A percentile compares a stretch with the other conserved stretches of the same genome.
Conservation (phyloP, 129 eudicot genomes). For the Centella asiatica region DNA sequence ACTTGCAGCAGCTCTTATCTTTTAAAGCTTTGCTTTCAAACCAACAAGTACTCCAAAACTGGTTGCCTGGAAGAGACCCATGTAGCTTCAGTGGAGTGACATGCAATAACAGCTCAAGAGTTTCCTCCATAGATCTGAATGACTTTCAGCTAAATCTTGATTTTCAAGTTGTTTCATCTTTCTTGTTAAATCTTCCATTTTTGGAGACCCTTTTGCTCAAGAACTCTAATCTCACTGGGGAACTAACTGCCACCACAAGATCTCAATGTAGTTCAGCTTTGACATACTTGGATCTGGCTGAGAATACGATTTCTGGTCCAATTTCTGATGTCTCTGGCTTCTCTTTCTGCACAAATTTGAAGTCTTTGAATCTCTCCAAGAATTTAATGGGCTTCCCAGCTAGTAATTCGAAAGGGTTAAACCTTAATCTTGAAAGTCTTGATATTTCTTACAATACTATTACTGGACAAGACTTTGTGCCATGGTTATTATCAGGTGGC, state of each 20-base stretch:
- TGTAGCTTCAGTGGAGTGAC: conserved; percentile 53
- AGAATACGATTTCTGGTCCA: conserved; percentile 58
- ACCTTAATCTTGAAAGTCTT: conserved; percentile 21
- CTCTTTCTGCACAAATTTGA: conserved; percentile 34
- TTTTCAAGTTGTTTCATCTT: conserved; percentile 25
- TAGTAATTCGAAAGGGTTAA: conserved; percentile 16
- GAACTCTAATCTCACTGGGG: conserved; percentile 45
- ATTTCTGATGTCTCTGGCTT: conserved; percentile 36
- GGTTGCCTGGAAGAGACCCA: conserved; percentile 27
- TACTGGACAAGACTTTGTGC: conserved; percentile 38
- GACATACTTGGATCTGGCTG: conserved; percentile 51
- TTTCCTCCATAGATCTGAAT: conserved; percentile 53
- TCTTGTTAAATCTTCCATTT: conserved; percentile 29
- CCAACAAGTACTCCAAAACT: conserved; percentile 33
- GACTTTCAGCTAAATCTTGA: conserved; percentile 27
- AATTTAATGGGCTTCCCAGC: conserved; percentile 46
- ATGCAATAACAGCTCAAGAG: conserved; percentile 38
- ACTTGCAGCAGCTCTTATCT: conserved; percentile 37
- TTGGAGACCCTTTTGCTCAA: conserved; percentile 42
- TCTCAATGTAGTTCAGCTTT: conserved; percentile 37
- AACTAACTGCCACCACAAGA: conserved; percentile 24
- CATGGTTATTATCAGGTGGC: conserved; percentile 54
- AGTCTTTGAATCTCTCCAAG: conserved; percentile 40
- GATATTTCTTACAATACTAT: conserved; percentile 63
- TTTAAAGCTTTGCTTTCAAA: conserved; percentile 49